Evolutionary conservation across 495 filamentous ascomycete genomes (phyloP).

Genomic region (Neurospora intermedia): DNA sequence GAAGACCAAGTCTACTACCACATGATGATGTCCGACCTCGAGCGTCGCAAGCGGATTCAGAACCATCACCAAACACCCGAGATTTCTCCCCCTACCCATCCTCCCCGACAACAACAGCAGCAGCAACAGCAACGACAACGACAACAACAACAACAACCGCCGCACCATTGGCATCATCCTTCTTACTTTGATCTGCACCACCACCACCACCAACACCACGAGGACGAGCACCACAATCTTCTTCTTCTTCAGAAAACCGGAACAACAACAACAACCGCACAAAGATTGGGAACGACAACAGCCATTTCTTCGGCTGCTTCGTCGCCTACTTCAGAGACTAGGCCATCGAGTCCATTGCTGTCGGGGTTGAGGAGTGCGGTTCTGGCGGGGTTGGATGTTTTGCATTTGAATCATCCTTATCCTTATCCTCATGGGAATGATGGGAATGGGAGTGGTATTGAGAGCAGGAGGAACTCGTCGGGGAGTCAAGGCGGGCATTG

Average conservation of each 20-base stretch:
- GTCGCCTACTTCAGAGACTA: not conserved
- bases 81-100: not conserved
- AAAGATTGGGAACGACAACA: not conserved
- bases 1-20: slow-evolving; percentile 22
- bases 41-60: slow-evolving; percentile 9
- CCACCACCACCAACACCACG: too few relatives aligned
- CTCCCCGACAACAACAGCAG: not conserved
- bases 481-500: not conserved
- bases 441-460: not conserved
- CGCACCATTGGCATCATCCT: not conserved
- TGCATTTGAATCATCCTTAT: not conserved
- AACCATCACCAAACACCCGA: slow-evolving; percentile 10
- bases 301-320: not conserved
- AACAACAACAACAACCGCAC: not conserved
- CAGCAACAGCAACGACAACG: too few relatives aligned
- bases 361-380: not conserved
- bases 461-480: not conserved
- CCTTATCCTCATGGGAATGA: not conserved
- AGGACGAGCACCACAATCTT: too few relatives aligned
- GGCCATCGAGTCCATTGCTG: not conserved
- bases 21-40: slow-evolving; percentile 18
- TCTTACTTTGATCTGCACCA: not conserved
- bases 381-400: not conserved
- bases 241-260: too few relatives aligned
- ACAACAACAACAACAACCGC: too few relatives aligned